Conservation (phyloP, 1,284 basidiomycete genomes). For the Pyrrhoderma noxium region DNA sequence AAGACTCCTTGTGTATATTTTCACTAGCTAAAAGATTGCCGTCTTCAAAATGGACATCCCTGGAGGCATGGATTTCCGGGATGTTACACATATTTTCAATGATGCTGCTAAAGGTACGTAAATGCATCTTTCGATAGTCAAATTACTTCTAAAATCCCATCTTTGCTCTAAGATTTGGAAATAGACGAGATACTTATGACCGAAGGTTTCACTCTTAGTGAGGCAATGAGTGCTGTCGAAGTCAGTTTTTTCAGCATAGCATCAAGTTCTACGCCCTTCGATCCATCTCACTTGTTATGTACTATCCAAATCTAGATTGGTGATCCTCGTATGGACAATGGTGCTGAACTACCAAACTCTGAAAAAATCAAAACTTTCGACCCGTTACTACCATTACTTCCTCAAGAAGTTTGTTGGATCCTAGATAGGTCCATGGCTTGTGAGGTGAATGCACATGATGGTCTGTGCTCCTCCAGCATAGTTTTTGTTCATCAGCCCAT, state of each 20-base stretch:
- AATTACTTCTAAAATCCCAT: no score
- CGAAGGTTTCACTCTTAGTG: conserved; percentile 65
- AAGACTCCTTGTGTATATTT: neutral
- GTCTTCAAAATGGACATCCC: conserved; percentile 14
- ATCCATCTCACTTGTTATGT: neutral
- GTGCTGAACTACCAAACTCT: conserved; percentile 48
- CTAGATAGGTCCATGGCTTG: conserved; percentile 74
- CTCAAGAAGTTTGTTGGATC: conserved; percentile 81
- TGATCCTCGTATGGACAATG: conserved; percentile 84
- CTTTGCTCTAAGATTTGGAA: conserved; percentile 48
- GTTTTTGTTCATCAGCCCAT: conserved; percentile 6
- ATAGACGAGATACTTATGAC: conserved; percentile 61
- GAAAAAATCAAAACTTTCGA: conserved; percentile 47
- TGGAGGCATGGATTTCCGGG: conserved; percentile 6
- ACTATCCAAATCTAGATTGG: conserved; percentile 54
- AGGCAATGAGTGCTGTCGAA: conserved; percentile 88
- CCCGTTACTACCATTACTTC: conserved; percentile 52
- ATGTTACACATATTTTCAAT: conserved; percentile 13
- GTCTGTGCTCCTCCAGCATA: conserved; percentile 15
- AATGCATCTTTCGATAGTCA: neutral
- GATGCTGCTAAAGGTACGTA: conserved; percentile 12
- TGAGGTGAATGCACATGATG: conserved; percentile 52
- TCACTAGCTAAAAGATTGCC: no score
- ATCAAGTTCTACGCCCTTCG: neutral
- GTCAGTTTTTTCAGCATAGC: conserved; percentile 31